Percentiles rank a stretch among this genome's conserved stretches.
These are phyloP conservation scores for Candolleomyces eurysporus DNA, from an alignment of 768 basidiomycete species.

Conservation along the genomic window DNA sequence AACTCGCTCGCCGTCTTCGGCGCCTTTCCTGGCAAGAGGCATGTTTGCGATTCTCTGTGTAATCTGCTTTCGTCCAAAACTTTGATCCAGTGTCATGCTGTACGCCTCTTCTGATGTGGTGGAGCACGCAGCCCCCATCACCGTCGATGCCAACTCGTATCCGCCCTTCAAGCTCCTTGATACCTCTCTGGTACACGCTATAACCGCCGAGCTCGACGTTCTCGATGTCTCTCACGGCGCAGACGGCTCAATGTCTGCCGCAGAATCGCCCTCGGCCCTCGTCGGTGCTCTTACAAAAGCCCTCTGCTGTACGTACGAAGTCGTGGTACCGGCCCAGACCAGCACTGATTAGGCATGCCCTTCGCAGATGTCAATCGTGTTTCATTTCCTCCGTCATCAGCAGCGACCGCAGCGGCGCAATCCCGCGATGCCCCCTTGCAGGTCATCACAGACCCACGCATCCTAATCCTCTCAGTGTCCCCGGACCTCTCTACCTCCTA, in stretches of 20 bases:
- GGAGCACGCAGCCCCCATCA: constrained; percentile 34
- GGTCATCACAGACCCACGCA: constrained; percentile 37
- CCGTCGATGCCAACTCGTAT: constrained; percentile 76
- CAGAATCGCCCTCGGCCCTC: constrained; percentile 59
- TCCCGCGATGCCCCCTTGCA: constrained; percentile 27
- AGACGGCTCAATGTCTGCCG: constrained; percentile 32
- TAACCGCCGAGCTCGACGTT: constrained; percentile 60
- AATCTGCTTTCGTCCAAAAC: constrained; percentile 8
- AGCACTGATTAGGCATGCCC: constrained; percentile 1
- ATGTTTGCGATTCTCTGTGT: constrained; percentile 26
- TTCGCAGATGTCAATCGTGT: constrained; percentile 40
- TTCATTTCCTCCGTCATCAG: constrained; percentile 20
- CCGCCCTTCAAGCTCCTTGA: constrained; percentile 81
- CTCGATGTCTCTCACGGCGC: constrained; percentile 38
- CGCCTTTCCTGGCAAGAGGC: constrained; percentile 82
- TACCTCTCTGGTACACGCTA: constrained; percentile 56
- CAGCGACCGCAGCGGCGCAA: constrained; percentile 23
- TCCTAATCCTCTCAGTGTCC: constrained; percentile 83
- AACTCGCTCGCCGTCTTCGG: constrained; percentile 92
- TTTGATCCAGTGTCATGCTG: constrained; percentile 59
- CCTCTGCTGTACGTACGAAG: constrained; percentile 69
- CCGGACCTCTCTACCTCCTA: constrained; percentile 88
- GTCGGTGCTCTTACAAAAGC: constrained; percentile 92
- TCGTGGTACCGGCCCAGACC: neutral
- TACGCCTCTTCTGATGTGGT: constrained; percentile 63